phyloP scores from a whole-genome alignment of 495 filamentous ascomycete genomes.

The Chaetomidium leptoderma region DNA sequence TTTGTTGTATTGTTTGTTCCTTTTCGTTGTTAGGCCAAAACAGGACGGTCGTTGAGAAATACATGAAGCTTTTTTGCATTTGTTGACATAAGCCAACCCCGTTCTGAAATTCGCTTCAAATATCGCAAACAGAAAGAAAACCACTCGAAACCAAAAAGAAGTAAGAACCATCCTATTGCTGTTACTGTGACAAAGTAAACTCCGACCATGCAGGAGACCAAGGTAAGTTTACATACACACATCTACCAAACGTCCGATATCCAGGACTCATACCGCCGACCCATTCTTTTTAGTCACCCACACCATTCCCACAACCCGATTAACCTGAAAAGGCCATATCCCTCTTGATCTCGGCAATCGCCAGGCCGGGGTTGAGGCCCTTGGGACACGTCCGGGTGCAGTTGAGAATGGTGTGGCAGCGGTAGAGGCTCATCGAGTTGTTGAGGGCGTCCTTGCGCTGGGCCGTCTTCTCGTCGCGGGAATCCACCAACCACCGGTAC shows the following conservation, averaged over 20 bases:
- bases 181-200: conserved; percentile 35
- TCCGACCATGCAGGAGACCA: conserved; percentile 34
- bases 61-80: not conserved
- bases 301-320: not conserved
- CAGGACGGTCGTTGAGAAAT: not conserved
- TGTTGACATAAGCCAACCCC: not conserved
- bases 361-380: conserved; percentile 90
- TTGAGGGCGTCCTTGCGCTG: conserved; percentile 87
- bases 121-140: not conserved
- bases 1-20: not conserved
- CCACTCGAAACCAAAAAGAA: not conserved
- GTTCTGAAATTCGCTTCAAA: conserved; percentile 2
- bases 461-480: conserved; percentile 78
- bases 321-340: conserved; percentile 68
- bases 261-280: conserved; percentile 4
- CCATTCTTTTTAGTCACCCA: not conserved
- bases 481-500: conserved; percentile 93
- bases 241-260: conserved; percentile 21
- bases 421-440: conserved; percentile 97
- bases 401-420: conserved; percentile 99
- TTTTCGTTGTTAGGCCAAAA: not conserved
- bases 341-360: conserved; percentile 98
- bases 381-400: conserved; percentile 96
- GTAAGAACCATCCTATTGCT: conserved; percentile 25
- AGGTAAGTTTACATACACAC: conserved; percentile 37